These are phyloP conservation scores for Cupressus sempervirens DNA, from an alignment of 75 land plant genomes.

Conservation along the genomic window DNA sequence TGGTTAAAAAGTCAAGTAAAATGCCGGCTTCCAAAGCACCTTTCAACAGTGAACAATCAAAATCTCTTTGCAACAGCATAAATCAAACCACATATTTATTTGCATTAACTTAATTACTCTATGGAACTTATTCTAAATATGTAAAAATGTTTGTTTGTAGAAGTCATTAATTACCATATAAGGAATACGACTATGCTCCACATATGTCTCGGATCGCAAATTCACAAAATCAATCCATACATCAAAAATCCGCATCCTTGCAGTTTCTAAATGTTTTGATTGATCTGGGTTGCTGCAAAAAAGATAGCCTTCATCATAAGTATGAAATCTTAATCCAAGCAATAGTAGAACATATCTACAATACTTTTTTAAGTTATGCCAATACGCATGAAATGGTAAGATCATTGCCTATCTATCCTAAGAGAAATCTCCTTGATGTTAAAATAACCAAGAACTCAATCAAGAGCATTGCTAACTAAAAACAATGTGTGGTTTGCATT, in stretches of 20 bases:
- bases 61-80: not conserved
- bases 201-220: conserved; percentile 87
- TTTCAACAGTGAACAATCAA: not conserved
- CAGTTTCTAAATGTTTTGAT: conserved; percentile 97
- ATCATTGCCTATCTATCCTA: not conserved
- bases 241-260: conserved; percentile 77
- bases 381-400: not conserved
- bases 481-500: not conserved
- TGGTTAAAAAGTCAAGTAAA: not conserved
- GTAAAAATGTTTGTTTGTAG: not conserved
- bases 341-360: not conserved
- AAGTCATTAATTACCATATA: conserved; percentile 49
- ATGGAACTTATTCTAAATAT: not conserved
- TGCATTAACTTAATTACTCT: not conserved
- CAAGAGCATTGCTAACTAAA: not conserved
- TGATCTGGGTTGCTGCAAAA: conserved; percentile 97
- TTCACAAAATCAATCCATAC: conserved; percentile 94
- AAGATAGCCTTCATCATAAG: not conserved
- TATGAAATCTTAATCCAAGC: not conserved
- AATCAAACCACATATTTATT: not conserved
- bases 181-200: conserved; percentile 92
- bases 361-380: not conserved
- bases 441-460: not conserved
- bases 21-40: not conserved
- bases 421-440: not conserved